Percentiles rank a stretch among this genome's conserved stretches.
Evolutionary conservation across 1,284 basidiomycete species (phyloP).

Genomic region (Cystobasidium pallidum): DNA sequence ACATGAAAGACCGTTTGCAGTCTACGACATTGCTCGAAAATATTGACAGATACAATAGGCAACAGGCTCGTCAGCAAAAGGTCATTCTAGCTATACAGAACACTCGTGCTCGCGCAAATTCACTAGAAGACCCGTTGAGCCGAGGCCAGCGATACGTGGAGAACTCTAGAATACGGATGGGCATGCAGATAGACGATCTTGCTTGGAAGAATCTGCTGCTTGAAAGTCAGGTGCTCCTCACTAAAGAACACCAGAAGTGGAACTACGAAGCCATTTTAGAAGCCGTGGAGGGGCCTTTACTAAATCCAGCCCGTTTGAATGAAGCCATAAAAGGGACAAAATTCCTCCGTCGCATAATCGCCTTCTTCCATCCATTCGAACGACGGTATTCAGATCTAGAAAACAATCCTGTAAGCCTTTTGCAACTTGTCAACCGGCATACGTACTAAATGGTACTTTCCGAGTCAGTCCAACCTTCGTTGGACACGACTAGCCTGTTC

Average conservation of each 20-base stretch:
- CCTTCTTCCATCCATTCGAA: slow-evolving; percentile 88
- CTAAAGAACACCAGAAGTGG: slow-evolving; percentile 91
- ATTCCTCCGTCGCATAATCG: slow-evolving; percentile 82
- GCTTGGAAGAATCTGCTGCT: slow-evolving; percentile 72
- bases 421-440: slow-evolving; percentile 55
- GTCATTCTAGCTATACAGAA: slow-evolving; percentile 46
- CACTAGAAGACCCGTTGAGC: slow-evolving; percentile 80
- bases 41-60: slow-evolving; percentile 89
- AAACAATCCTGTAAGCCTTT: slow-evolving; percentile 58
- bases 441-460: background rate
- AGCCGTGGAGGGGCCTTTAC: slow-evolving; percentile 85
- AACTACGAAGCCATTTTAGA: slow-evolving; percentile 86
- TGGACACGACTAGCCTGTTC: slow-evolving; percentile 74
- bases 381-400: slow-evolving; percentile 83
- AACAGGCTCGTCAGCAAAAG: slow-evolving; percentile 69
- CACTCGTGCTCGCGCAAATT: slow-evolving; percentile 68
- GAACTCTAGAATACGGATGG: slow-evolving; percentile 81
- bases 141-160: slow-evolving; percentile 87
- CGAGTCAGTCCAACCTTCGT: slow-evolving; percentile 63
- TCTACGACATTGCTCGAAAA: slow-evolving; percentile 82
- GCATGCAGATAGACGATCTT: slow-evolving; percentile 85
- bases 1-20: slow-evolving; percentile 73
- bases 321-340: slow-evolving; percentile 90
- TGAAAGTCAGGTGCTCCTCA: slow-evolving; percentile 85
- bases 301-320: slow-evolving; percentile 91